Percentiles rank a stretch among this genome's conserved stretches.
These are phyloP conservation scores for Asclepias syriaca DNA, from an alignment of 257 asterid species.

Conservation along the genomic window DNA sequence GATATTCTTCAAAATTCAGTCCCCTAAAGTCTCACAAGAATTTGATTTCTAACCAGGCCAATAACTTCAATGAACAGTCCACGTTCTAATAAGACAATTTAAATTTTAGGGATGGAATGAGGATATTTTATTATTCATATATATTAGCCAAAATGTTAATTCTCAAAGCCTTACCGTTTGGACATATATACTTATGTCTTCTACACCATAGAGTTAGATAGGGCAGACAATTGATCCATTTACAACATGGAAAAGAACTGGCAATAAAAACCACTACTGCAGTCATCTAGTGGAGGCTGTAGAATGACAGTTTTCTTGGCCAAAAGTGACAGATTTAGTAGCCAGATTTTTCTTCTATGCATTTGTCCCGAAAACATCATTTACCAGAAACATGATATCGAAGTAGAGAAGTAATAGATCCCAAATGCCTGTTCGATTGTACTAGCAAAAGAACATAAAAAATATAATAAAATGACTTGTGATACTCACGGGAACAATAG, in stretches of 20 bases:
- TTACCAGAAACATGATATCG: not conserved
- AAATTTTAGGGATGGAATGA: not conserved
- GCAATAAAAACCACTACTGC: not conserved
- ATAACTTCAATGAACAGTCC: not conserved
- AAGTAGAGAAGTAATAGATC: not conserved
- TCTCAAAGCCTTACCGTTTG: not conserved
- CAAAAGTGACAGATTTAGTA: not conserved
- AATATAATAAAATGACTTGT: conserved; percentile 18
- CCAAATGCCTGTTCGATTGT: not conserved
- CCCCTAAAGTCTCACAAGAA: not conserved
- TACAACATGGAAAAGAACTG: not conserved
- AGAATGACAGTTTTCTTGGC: not conserved
- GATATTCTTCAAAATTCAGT: not conserved
- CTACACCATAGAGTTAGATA: not conserved
- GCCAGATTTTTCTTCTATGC: not conserved
- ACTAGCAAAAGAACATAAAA: conserved; percentile 13
- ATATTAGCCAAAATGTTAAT: conserved; percentile 1
- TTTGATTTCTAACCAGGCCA: not conserved
- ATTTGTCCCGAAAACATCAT: not conserved
- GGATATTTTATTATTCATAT: not conserved
- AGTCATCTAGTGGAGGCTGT: not conserved
- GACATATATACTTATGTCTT: not conserved
- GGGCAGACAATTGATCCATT: not conserved
- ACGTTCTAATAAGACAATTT: not conserved
- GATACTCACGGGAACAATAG: conserved; percentile 81